Conservation (phyloP, 139 green algal genomes). For the Micromonas pusilla region DNA sequence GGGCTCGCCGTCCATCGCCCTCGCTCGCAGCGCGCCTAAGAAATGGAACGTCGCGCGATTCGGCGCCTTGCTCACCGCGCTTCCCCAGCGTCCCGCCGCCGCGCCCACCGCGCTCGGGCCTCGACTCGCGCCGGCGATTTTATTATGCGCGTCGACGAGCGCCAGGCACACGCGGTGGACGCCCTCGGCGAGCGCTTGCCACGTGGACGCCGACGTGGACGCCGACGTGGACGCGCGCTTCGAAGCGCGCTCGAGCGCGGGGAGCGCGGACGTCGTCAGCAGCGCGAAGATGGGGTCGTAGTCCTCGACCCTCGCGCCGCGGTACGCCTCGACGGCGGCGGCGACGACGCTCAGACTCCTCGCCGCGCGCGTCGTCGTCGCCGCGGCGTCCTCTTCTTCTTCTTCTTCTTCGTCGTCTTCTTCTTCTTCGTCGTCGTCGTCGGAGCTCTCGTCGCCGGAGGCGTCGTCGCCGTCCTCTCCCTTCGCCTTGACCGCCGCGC, state of each 20-base stretch:
- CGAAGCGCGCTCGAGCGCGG: background rate
- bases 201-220: too few species aligned
- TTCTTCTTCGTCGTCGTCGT: background rate
- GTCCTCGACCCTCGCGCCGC: background rate
- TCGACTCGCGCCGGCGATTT: background rate
- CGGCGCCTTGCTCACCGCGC: background rate
- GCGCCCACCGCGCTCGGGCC: background rate
- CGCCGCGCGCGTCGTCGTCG: background rate
- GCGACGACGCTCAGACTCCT: background rate
- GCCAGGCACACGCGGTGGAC: background rate
- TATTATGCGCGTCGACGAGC: background rate
- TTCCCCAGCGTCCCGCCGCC: background rate
- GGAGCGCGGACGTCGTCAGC: background rate
- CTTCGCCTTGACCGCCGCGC: too few species aligned
- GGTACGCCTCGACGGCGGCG: background rate
- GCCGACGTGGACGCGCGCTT: too few species aligned
- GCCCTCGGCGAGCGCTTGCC: background rate
- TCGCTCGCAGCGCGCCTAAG: background rate
- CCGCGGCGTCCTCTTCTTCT: background rate
- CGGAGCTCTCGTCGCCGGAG: background rate
- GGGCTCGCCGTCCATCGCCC: background rate
- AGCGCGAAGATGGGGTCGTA: background rate
- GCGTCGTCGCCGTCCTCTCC: too few species aligned
- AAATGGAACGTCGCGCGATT: background rate
- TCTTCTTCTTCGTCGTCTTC: background rate